phyloP scores from a whole-genome alignment of 192 early-diverging fungal genomes.

The Anaeromyces robustus region DNA sequence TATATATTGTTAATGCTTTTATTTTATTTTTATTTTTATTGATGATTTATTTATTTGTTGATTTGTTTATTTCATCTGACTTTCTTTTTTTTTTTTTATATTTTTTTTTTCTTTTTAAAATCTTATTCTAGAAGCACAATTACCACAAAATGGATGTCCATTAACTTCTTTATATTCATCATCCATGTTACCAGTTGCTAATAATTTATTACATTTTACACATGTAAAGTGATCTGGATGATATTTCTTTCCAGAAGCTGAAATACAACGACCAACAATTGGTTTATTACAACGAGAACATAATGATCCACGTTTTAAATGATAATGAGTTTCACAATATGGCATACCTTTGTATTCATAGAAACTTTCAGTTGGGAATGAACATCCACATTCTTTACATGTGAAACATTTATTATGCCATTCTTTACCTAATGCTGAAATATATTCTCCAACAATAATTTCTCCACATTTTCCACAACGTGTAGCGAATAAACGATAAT shows the following conservation, averaged over 20 bases:
- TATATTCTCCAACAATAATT: slow-evolving; percentile 18
- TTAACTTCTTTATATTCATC: not conserved
- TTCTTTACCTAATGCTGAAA: slow-evolving; percentile 18
- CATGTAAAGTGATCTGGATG: slow-evolving; percentile 4
- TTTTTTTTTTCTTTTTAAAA: not conserved
- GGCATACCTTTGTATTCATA: slow-evolving; percentile 17
- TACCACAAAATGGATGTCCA: not conserved
- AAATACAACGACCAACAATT: slow-evolving; percentile 6
- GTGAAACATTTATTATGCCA: slow-evolving; percentile 21
- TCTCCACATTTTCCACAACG: slow-evolving; percentile 15
- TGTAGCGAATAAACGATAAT: slow-evolving; percentile 16
- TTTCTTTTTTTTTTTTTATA: too few species aligned
- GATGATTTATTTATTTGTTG: too few species aligned
- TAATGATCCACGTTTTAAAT: slow-evolving; percentile 6
- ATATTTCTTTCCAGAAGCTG: slow-evolving; percentile 1
- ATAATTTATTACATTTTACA: not conserved
- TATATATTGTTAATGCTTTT: too few species aligned
- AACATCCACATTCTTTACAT: slow-evolving; percentile 18
- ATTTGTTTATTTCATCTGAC: too few species aligned
- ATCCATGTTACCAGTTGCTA: not conserved
- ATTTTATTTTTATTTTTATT: too few species aligned
- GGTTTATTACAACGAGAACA: slow-evolving; percentile 7
- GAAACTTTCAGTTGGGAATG: slow-evolving; percentile 16
- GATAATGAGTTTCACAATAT: slow-evolving; percentile 19
- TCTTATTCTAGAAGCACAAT: not conserved